Evolutionary conservation across 2,329 filamentous ascomycete genomes (phyloP), one percentile per base, ranked within the genome.

Genomic region (Ophiostoma fasciatum): DNA sequence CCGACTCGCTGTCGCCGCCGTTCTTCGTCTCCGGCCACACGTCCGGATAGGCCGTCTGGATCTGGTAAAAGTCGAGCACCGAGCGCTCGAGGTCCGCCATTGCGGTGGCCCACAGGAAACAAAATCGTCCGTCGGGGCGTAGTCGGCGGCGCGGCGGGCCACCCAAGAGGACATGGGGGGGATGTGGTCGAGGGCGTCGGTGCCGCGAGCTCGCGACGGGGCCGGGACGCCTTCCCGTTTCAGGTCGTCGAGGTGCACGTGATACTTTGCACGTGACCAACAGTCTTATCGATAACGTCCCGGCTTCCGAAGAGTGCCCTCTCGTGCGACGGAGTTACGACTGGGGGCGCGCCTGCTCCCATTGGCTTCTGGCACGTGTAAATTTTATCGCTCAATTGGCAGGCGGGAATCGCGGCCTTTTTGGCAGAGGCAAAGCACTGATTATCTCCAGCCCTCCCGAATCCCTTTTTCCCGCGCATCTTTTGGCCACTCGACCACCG

Each of bases 11-110:
- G 50, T 71, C 74, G 25, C 27, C 35, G 26, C 39, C 34, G 38
- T 77, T 70, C 51, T 88, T 78, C 54, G 84, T 78, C 49, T 92
- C 64, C 1, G 88, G 88, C 88, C 88, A 96, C 64, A 82, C 75
- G 25, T 73, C 71, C 3, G 88, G 88, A 55, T 75, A 87, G 15
- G 82, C 66, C 12, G 69, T 82, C 28, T 78, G 69, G 33, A 96
- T 71, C 55, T 85, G 82, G 62, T 96, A 96, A 61, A 93, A 85
- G 48, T 85, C 85, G 49, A 90, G 74, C 37, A 96, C 73, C 31
- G 71, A 75, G 42, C 77, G 67, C 51, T 90, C 79, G 49, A 77
- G 71, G 51, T 90, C 82, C 44, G 74, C 69, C 78, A 72, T 71
- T 45, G 42, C 56, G 47, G 35, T 37, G 14, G 34, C 38, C 29